Conservation (phyloP, 2,329 filamentous ascomycete species). For the Albophoma yamanashiensis region DNA sequence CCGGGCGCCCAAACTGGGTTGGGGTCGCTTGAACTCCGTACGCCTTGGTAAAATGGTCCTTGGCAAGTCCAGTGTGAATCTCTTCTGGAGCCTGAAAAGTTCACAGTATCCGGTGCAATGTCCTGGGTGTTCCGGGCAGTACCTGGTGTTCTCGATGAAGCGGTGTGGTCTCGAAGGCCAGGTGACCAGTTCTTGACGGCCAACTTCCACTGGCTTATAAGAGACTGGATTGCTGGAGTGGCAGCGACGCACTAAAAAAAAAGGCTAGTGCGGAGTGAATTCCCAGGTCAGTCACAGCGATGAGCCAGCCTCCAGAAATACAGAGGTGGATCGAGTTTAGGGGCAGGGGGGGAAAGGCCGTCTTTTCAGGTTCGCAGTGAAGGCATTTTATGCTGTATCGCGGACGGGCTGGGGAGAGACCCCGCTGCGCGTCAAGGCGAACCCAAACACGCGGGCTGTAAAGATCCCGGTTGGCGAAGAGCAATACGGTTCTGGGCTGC, state of each 20-base stretch:
- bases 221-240: not conserved
- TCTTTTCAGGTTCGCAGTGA: not conserved
- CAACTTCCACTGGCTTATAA: not conserved
- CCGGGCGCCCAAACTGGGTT: conserved; percentile 4
- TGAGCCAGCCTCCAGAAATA: not conserved
- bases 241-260: not conserved
- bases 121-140: not conserved
- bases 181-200: not conserved
- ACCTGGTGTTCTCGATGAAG: not conserved
- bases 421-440: not conserved
- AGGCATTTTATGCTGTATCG: conserved; percentile 3
- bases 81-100: not conserved
- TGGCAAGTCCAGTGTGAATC: conserved; percentile 1
- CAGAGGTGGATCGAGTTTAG: not conserved
- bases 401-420: not conserved
- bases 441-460: not conserved
- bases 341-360: not conserved
- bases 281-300: not conserved
- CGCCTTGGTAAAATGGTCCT: conserved; percentile 5
- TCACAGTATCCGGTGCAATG: not conserved
- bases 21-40: not conserved
- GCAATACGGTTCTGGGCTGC: not conserved
- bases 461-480: conserved; percentile 1
- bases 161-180: not conserved
- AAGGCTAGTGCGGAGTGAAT: not conserved